phyloP scores from a whole-genome alignment of 192 early-diverging fungal genomes.

The Rhizophagus prolifer region DNA sequence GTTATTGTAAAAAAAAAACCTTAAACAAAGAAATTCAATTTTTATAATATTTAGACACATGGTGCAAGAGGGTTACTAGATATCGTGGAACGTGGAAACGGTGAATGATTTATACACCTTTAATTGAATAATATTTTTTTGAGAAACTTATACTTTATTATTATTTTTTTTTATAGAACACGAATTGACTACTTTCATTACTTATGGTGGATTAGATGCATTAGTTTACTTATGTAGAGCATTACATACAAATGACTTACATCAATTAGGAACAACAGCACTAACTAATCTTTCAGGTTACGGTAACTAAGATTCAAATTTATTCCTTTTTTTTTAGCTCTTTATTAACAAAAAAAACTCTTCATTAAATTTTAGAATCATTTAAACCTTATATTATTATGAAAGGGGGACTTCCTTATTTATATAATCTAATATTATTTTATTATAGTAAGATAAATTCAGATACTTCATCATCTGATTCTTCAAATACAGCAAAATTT shows the following conservation, averaged over 20 bases:
- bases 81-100: conserved; percentile 51
- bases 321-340: background rate
- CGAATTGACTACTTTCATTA: conserved; percentile 43
- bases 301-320: conserved; percentile 31
- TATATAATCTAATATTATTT: conserved; percentile 10
- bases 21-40: background rate
- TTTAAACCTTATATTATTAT: conserved; percentile 49
- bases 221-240: conserved; percentile 49
- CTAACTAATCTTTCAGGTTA: conserved; percentile 52
- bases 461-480: background rate
- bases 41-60: conserved; percentile 36
- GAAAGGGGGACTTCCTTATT: conserved; percentile 47
- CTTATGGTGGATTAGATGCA: conserved; percentile 56
- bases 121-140: background rate
- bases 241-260: conserved; percentile 41
- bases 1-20: background rate
- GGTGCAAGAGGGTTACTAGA: conserved; percentile 54
- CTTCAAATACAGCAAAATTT: conserved; percentile 6
- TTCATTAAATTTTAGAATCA: conserved; percentile 38
- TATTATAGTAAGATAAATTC: background rate
- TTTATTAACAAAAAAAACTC: background rate
- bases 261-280: conserved; percentile 46
- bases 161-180: conserved; percentile 36
- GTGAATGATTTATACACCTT: conserved; percentile 28
- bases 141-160: background rate